Evolutionary conservation across 2,329 filamentous ascomycete species (phyloP), one percentile per base, ranked within the genome.

Genomic region (Verticillium albo-atrum): DNA sequence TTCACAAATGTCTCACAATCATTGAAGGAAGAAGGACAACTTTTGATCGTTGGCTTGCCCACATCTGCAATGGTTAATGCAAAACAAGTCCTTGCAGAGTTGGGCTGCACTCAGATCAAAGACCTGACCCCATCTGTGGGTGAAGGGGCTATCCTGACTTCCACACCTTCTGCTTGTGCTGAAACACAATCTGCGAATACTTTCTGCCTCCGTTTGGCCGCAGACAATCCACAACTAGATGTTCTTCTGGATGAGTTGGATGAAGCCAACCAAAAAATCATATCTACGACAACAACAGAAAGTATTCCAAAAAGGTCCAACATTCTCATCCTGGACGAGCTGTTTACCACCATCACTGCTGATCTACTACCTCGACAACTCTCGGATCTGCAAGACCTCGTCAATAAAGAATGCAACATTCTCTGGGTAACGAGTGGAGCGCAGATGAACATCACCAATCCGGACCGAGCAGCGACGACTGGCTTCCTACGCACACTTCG

Each of bases 371-470:
- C 32, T 14, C 3, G 37, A 9, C 64, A 69, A 26, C 69, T 68
- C 67, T 61, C 65, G 1, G 35, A 58, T 1, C 23, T 69, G 6
- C 66, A 72, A 58, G 34, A 51, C 1, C 62, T 72, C 6, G 55
- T 66, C 30, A 28, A 32, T n/a, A 54, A 51, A 7, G 59, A 59
- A 9, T 60, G 56, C 12, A 61, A 57, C 10, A 23, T 71, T 4
- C 61, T 69, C 27, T 72, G 69, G 68, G 67, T 71, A 0, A 71
- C 67, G 3, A 60, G 61, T 50, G 67, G 65, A 4, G 62, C 60
- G 2, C 69, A 68, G 56, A 47, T 34, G 7, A 35, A 20, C 12
- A 67, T 68, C 12, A 68, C 58, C 12, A 53, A 68, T 20, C 70
- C 67, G 1, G 60, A 64, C 20, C 60, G 34, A 7, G 69, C 67